phyloP scores from a whole-genome alignment of 2,329 filamentous ascomycete species.

The Ascochyta rabiei region DNA sequence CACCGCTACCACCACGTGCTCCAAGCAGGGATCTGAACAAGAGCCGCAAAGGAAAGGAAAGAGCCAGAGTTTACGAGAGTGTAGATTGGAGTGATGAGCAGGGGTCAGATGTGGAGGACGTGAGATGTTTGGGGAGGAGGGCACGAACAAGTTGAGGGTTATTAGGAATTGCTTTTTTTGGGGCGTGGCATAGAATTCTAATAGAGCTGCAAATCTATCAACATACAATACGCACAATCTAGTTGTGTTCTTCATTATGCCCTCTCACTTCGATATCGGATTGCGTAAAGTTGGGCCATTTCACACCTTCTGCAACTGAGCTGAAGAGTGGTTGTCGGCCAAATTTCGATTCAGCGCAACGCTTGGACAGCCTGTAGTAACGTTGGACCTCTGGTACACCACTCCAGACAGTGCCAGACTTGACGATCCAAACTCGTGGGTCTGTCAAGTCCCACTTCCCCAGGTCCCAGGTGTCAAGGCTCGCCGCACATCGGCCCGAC shows the following conservation, averaged over 20 bases:
- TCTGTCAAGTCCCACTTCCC: conserved; percentile 9
- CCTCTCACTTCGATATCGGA: neutral
- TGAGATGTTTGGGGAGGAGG: conserved; percentile 1
- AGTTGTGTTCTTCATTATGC: too few species aligned
- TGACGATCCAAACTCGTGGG: neutral
- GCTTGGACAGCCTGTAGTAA: too few species aligned
- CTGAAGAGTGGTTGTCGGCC: neutral
- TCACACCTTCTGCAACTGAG: neutral
- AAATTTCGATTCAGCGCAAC: too few species aligned
- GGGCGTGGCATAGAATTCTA: neutral
- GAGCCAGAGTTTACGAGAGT: neutral
- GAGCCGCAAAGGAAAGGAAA: neutral
- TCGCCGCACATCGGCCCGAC: conserved; percentile 8
- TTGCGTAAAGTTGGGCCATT: neutral
- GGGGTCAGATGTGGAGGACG: neutral
- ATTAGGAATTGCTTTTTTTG: neutral
- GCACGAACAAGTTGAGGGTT: neutral
- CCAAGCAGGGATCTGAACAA: neutral
- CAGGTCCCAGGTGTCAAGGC: conserved; percentile 4
- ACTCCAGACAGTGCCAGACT: neutral
- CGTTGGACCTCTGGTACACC: too few species aligned
- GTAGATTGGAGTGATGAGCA: neutral
- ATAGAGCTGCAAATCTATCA: neutral
- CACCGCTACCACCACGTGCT: neutral
- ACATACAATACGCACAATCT: too few species aligned